Evolutionary conservation across 2,329 filamentous ascomycete species (phyloP), one percentile per base, ranked within the genome.

Genomic region (Penicillium psychrosexuale): DNA sequence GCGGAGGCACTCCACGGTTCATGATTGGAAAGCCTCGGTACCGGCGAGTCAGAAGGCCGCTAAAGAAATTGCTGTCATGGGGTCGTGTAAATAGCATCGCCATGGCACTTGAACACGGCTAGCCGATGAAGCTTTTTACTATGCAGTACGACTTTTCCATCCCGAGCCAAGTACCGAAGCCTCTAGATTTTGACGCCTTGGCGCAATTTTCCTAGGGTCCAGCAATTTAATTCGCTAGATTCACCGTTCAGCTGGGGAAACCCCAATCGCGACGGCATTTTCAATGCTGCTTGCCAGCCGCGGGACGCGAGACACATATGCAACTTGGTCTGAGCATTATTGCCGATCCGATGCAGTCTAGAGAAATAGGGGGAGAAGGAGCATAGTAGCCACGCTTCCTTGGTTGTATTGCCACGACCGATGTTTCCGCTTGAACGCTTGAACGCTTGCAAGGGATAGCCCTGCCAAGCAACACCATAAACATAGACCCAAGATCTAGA

Each of bases 41-140:
- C 33, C 15, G n/a, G 17, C 40, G 7, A 53, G 31, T 38, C 19
- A 37, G 4, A 5, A 33, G n/a, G 38, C 33, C 19, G 36, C 15
- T 39, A 28, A 44, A 33, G 3, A 30, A 24, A 33, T 24, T n/a
- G 13, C 1, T 22, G 19, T 30, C 37, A 36, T 34, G 30, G 30
- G 11, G n/a, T 19, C 12, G 27, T 7, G 8, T 24, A 27, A 8
- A 33, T 19, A 11, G n/a, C 6, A 7, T 27, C 50, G 53, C 30
- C 19, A 51, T 61, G 60, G 60, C 61, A 64, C 33, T 63, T 62
- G 50, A 57, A 24, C 31, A 57, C 61, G 60, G 61, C 57, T 61
- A 58, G 36, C 56, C 58, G 61, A 61, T 28, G 36, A 15, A 31
- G 34, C 31, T 43, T 46, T n/a, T 37, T 31, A 28, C 40, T 51